Conservation (phyloP, 108 stramenopile species). For the Fistulifera solaris region DNA sequence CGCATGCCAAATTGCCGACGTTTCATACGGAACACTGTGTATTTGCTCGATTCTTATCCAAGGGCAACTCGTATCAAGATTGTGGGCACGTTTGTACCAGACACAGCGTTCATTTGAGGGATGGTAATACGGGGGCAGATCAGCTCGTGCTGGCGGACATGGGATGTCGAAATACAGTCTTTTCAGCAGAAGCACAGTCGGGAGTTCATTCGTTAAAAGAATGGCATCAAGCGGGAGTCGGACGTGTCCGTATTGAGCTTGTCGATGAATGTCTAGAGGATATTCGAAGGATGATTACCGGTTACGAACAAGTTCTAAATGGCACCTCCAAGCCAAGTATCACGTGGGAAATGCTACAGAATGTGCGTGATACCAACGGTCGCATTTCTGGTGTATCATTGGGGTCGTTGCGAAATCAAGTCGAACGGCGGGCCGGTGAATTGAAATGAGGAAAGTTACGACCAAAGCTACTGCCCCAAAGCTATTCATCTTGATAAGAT, state of each 20-base stretch:
- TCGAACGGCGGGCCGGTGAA: conserved; percentile 46
- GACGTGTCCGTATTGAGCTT: conserved; percentile 52
- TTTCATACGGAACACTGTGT: conserved; percentile 80
- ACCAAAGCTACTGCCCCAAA: too few relatives aligned
- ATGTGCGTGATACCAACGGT: conserved; percentile 48
- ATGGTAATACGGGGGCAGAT: conserved; percentile 45
- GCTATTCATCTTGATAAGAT: too few relatives aligned
- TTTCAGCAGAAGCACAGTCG: conserved; percentile 52
- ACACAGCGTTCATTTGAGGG: conserved; percentile 63
- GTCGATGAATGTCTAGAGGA: conserved; percentile 54
- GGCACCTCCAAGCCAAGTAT: conserved; percentile 22
- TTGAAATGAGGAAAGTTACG: neutral
- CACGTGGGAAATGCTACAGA: conserved; percentile 32
- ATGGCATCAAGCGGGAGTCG: conserved; percentile 42
- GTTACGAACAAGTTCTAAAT: conserved; percentile 29
- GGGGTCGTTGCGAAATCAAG: conserved; percentile 36
- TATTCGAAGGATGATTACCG: conserved; percentile 29
- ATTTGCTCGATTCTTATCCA: conserved; percentile 60
- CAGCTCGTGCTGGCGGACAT: conserved; percentile 76
- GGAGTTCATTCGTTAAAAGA: conserved; percentile 44
- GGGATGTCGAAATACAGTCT: conserved; percentile 71
- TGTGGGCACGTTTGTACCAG: conserved; percentile 73
- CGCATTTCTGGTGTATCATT: conserved; percentile 34
- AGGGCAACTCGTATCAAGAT: conserved; percentile 62
- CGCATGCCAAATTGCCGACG: conserved; percentile 63